These are phyloP conservation scores for Beverwykella pulmonaria DNA, from an alignment of 495 filamentous ascomycete species.

Conservation along the genomic window DNA sequence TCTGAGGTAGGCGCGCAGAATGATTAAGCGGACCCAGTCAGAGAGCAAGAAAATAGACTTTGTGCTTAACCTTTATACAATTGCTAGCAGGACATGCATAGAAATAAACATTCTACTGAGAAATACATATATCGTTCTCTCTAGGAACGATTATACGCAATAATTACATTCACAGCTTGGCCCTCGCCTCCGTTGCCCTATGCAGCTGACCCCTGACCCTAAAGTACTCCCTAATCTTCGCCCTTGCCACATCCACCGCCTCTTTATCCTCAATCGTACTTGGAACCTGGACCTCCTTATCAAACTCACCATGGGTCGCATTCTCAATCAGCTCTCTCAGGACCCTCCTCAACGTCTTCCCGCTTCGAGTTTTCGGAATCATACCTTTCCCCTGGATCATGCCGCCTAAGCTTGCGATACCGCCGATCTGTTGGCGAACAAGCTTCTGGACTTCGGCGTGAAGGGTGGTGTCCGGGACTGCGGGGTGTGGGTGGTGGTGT, in stretches of 20 bases:
- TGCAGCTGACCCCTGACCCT: constrained; percentile 51
- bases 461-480: constrained; percentile 55
- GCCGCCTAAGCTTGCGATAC: constrained; percentile 81
- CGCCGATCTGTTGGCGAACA: constrained; percentile 81
- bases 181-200: constrained; percentile 55
- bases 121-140: too few species aligned
- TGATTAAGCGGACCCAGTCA: too few species aligned
- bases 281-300: constrained; percentile 57
- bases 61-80: too few species aligned
- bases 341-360: constrained; percentile 83
- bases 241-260: constrained; percentile 60
- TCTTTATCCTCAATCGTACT: constrained; percentile 63
- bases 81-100: too few species aligned
- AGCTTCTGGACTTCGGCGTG: constrained; percentile 61
- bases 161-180: constrained; percentile 54
- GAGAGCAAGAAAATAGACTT: too few species aligned
- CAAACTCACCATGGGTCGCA: constrained; percentile 55
- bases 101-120: too few species aligned
- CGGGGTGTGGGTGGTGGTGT: constrained; percentile 51
- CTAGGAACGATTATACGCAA: too few species aligned
- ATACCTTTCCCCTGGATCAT: constrained; percentile 84
- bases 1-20: too few species aligned
- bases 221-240: constrained; percentile 62
- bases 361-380: constrained; percentile 87
- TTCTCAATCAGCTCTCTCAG: constrained; percentile 78